Evolutionary conservation across 805 yeast species (phyloP), one percentile per base, ranked within the genome.

Genomic region (Teunomyces gatunensis): DNA sequence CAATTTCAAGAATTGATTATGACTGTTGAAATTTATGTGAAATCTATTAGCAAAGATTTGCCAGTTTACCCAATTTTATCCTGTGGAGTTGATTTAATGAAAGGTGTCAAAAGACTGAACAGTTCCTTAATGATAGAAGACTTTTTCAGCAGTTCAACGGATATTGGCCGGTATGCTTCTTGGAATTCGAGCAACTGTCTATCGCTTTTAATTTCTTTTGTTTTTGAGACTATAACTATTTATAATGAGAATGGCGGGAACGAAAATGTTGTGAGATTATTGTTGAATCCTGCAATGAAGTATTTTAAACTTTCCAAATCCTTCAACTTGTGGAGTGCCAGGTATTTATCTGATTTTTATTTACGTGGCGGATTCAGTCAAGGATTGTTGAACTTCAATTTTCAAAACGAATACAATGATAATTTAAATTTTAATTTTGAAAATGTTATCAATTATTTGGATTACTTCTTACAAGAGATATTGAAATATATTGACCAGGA

Each of bases 401-500:
- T 21, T 11, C 18, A 40, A 21, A 44, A 42, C 11, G 53, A 54
- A 20, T 44, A 40, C 18, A 15, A 28, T 11, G 47, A 43, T 10
- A 15, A 53, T 53, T 30, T 37, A 49, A 35, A 46, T 20, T 32
- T 53, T 48, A 48, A 52, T 6, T 55, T 69, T 43, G 55, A 44
- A 6, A 34, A 35, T 1, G 52, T 55, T 4, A 57, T 60, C 1
- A 46, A 54, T 9, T 53, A 48, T 3, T 36, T 75, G 29, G 61
- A 69, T 48, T 46, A 56, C 6, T 46, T 68, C 0, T 64, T 73
- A 45, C 49, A 54, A 2, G 45, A 53, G 9, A 53, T 78, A 29
- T 18, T 63, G 0, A 46, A 53, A 0, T 47, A 50, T 7, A 46
- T 58, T 10, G 49, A 54, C 1, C 29, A 44, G 1, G 51, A 55